phyloP scores from a whole-genome alignment of 495 filamentous ascomycete genomes.

The Bryoglossum gracile region DNA sequence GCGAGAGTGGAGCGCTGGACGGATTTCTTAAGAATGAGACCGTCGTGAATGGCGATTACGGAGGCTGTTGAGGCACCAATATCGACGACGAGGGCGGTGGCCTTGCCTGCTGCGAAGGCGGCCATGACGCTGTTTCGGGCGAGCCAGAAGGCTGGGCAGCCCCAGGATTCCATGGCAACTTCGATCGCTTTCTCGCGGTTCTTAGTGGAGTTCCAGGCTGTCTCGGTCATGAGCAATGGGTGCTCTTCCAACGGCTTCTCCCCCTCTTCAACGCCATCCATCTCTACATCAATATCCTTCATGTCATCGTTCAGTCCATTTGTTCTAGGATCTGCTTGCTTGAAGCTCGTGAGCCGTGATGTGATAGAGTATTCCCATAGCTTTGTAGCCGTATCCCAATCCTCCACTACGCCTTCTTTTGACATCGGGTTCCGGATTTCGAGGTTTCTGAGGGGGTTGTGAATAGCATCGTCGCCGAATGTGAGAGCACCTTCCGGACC shows the following conservation, averaged over 20 bases:
- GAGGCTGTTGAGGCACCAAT: slow-evolving; percentile 87
- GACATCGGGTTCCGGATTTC: slow-evolving; percentile 86
- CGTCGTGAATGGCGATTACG: slow-evolving; percentile 88
- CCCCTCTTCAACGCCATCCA: slow-evolving; percentile 57
- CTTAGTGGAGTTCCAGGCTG: slow-evolving; percentile 83
- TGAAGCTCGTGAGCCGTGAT: slow-evolving; percentile 64
- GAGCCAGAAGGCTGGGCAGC: slow-evolving; percentile 86
- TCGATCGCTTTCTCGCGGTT: slow-evolving; percentile 87
- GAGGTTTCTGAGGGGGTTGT: slow-evolving; percentile 64
- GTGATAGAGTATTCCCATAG: slow-evolving; percentile 86
- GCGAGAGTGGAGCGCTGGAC: slow-evolving; percentile 76
- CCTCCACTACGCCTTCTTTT: slow-evolving; percentile 84
- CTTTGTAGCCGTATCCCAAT: slow-evolving; percentile 88
- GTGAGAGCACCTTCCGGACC: slow-evolving; percentile 47
- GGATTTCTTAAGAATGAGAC: slow-evolving; percentile 85
- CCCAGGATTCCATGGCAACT: slow-evolving; percentile 93
- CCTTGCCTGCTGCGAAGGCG: slow-evolving; percentile 82
- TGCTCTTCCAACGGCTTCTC: slow-evolving; percentile 82
- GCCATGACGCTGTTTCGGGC: slow-evolving; percentile 50
- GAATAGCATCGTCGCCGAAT: slow-evolving; percentile 83
- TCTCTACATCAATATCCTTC: slow-evolving; percentile 54
- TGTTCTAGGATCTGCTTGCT: slow-evolving; percentile 50
- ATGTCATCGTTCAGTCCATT: slow-evolving; percentile 68
- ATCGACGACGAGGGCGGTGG: slow-evolving; percentile 85
- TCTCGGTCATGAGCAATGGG: slow-evolving; percentile 89